Conservation (phyloP, 495 filamentous ascomycete species). For the Penicillium pancosmium region DNA sequence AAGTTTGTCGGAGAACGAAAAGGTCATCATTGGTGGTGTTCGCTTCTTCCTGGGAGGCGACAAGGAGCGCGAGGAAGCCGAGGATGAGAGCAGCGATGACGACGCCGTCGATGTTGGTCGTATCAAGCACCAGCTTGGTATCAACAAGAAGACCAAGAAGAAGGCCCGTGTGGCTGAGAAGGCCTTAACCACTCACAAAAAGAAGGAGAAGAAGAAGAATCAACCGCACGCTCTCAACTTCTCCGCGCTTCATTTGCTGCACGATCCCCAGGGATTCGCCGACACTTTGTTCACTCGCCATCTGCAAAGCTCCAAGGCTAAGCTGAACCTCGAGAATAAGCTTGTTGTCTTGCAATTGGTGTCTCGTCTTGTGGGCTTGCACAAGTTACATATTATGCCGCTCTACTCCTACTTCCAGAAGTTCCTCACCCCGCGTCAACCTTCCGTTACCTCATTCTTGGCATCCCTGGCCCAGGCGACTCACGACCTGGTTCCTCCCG, state of each 20-base stretch:
- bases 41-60: constrained; percentile 96
- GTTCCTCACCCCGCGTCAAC: constrained; percentile 84
- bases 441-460: constrained; percentile 90
- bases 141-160: constrained; percentile 97
- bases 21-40: constrained; percentile 83
- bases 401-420: constrained; percentile 89
- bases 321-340: constrained; percentile 88
- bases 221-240: constrained; percentile 90
- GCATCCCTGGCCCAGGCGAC: constrained; percentile 90
- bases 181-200: constrained; percentile 70
- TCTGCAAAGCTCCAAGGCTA: constrained; percentile 81
- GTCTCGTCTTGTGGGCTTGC: constrained; percentile 86
- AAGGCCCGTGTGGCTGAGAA: constrained; percentile 75
- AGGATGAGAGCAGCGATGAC: constrained; percentile 83
- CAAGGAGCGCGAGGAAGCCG: constrained; percentile 87
- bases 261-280: constrained; percentile 94
- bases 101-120: constrained; percentile 77
- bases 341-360: constrained; percentile 85
- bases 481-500: constrained; percentile 89
- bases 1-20: constrained; percentile 78
- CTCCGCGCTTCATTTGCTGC: constrained; percentile 93
- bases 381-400: constrained; percentile 83
- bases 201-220: constrained; percentile 84
- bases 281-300: constrained; percentile 91
- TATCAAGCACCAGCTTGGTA: constrained; percentile 78